phyloP scores from a whole-genome alignment of 192 early-diverging fungal species.

The Gamsiella multidivaricata region DNA sequence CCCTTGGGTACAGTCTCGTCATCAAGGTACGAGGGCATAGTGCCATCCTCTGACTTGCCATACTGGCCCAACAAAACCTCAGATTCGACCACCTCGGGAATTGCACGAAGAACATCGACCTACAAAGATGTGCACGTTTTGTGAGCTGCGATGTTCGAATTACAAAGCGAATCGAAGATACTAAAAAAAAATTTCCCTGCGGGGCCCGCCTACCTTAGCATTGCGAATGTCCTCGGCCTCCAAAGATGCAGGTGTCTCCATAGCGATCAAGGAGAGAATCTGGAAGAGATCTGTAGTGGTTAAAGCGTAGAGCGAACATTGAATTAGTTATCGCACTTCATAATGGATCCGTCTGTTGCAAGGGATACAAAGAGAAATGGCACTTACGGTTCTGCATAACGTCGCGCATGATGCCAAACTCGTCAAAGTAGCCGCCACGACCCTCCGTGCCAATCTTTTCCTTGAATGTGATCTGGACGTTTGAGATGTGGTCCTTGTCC shows the following conservation, averaged over 20 bases:
- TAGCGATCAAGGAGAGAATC: conserved; percentile 90
- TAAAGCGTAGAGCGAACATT: too few species aligned
- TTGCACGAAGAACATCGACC: conserved; percentile 79
- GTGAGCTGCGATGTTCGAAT: not conserved
- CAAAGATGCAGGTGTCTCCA: conserved; percentile 89
- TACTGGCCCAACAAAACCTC: conserved; percentile 96
- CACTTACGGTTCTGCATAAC: conserved; percentile 76
- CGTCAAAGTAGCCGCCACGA: conserved; percentile 97
- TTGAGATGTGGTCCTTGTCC: conserved; percentile 85
- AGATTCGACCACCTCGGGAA: conserved; percentile 80
- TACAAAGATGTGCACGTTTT: conserved; percentile 8
- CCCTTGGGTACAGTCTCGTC: conserved; percentile 89
- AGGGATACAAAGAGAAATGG: too few species aligned
- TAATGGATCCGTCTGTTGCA: too few species aligned
- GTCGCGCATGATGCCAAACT: conserved; percentile 95
- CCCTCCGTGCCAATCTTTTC: conserved; percentile 97
- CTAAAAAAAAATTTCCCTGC: not conserved
- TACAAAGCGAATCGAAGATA: not conserved
- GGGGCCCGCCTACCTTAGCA: conserved; percentile 78
- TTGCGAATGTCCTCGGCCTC: conserved; percentile 91
- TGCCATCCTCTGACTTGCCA: conserved; percentile 77
- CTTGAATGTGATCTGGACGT: conserved; percentile 96
- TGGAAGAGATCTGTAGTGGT: conserved; percentile 82
- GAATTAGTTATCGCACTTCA: too few species aligned
- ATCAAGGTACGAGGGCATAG: conserved; percentile 92